Base-by-base conservation (phyloP, 345 rosid species). In the Pistacia integerrima region DNA sequence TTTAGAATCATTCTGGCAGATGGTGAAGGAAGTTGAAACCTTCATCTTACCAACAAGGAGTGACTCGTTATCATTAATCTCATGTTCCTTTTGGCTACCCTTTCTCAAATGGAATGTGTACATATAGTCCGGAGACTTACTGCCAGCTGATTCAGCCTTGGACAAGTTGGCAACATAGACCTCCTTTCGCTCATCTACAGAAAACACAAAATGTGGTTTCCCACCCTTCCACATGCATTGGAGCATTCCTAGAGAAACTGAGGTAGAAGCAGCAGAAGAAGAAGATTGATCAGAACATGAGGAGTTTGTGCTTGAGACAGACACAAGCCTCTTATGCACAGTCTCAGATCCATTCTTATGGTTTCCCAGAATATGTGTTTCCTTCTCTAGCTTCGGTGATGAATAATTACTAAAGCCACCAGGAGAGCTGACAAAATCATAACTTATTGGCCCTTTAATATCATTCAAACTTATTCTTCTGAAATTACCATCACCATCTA, bases 161-260 rank as follows among this genome's bases (percentile, higher is more conserved):
- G 78, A 79, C 80, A 92, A 79, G 81, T 78, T 82, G 57, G 97
- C 94, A 48, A 88, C 82, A 79, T 87, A 92, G 48, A 84, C 85
- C 79, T 90, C 89, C 77, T 79, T 90, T 79, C 84, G 88, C 63
- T 88, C 86, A 85, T 92, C 98, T 16, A 92, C 14, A 16, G 97
- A 93, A 85, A 92, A 92, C 74, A 89, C 90, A 81, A 92, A 96
- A 81, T 83, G 88, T 0, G 94, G 99, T 44, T 67, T 82, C 77
- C 85, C 88, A 80, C 78, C 83, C 79, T 87, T 88, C 98, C 93
- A 91, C 11, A 87, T 84, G 84, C 87, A 88, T 12, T 90, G 97
- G 51, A 96, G 95, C 84, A 87, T 85, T 77, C 98, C 98, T 75
- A 83, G 91, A 81, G 85, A 87, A 81, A 84, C 77, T 18, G 82